These are phyloP conservation scores for Schoenoplectus triqueter DNA, from an alignment of 202 grass and related monocot species.

Conservation along the genomic window DNA sequence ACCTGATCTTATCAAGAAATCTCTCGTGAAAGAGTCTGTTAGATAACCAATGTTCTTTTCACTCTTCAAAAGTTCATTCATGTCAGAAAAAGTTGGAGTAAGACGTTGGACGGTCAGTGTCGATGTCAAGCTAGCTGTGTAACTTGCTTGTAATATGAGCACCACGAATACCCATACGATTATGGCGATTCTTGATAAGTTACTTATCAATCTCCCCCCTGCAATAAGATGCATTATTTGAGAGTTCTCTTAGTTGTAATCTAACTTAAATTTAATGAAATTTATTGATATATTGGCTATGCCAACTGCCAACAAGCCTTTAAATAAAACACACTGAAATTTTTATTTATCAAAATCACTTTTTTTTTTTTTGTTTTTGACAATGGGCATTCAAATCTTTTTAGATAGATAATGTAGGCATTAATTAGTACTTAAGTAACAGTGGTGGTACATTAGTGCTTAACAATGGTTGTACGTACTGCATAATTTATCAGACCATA, in stretches of 20 bases:
- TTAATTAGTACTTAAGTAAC: too few species aligned
- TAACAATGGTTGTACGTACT: background rate
- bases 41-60: slow-evolving; percentile 51
- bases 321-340: background rate
- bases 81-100: slow-evolving; percentile 43
- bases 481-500: background rate
- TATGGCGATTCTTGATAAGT: slow-evolving; percentile 61
- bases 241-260: background rate
- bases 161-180: slow-evolving; percentile 88
- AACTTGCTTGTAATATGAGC: slow-evolving; percentile 79
- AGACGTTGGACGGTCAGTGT: slow-evolving; percentile 72
- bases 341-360: background rate
- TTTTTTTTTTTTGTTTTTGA: background rate
- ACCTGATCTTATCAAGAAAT: slow-evolving; percentile 38
- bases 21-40: slow-evolving; percentile 56
- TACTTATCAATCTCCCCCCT: slow-evolving; percentile 61
- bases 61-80: slow-evolving; percentile 39
- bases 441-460: too few species aligned
- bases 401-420: too few species aligned
- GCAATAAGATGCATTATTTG: slow-evolving; percentile 20
- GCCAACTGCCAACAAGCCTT: background rate
- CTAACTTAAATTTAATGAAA: background rate
- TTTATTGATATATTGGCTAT: background rate
- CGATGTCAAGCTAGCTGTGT: slow-evolving; percentile 86
- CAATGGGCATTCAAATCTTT: too few species aligned